Base-by-base conservation (phyloP, 1,139 yeast genomes). In the Debaryomyces coudertii region DNA sequence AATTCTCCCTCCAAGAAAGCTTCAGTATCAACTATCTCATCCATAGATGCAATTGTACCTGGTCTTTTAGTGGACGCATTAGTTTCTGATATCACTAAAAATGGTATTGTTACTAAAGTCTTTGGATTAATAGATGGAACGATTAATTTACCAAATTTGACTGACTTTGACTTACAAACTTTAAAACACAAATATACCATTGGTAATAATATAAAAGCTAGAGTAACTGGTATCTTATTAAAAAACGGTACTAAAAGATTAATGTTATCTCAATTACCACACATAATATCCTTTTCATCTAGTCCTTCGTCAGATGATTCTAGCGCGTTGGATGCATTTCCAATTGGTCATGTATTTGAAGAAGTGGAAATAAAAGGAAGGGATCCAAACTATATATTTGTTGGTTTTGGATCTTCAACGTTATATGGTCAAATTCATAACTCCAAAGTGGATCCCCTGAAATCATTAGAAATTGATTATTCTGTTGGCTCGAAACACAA, bases 51-150 rank as follows among this genome's bases (percentile, higher is more conserved):
- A 3, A 77, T 92, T 30, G 79, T 87, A 37, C 96, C 99, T 1
- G 99, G 99, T 56, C 79, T 83, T 52, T 61, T 85, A 15, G 90
- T 92, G 4, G 90, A 88, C 51, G 88, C 92, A 5, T 68, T 85
- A 33, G 79, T 92, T 29, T 74, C 85, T 24, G 83, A 82, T 14
- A 77, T 84, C 7, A 65, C 77, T 28, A 63, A 71, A n/a, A 68
- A 78, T 34, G 98, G 97, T 51, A 63, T 83, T n/a, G 65, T 72
- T 12, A 71, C 81, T 46, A 86, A 83, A 58, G 83, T 83, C 0
- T 84, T 83, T 55, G 97, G 97, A 47, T 69, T 87, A 50, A 79
- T 87, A 18, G 83, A 84, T 53, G 96, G 85, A 12, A 81, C 93
- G 2, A 71, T 90, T 27, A 85, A 82, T 50, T 68, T 84, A 43